A percentile compares a stretch with the other conserved stretches of the same genome.
phyloP scores from a whole-genome alignment of 2,329 filamentous ascomycete species.

The Calonectria pseudoreteaudii region DNA sequence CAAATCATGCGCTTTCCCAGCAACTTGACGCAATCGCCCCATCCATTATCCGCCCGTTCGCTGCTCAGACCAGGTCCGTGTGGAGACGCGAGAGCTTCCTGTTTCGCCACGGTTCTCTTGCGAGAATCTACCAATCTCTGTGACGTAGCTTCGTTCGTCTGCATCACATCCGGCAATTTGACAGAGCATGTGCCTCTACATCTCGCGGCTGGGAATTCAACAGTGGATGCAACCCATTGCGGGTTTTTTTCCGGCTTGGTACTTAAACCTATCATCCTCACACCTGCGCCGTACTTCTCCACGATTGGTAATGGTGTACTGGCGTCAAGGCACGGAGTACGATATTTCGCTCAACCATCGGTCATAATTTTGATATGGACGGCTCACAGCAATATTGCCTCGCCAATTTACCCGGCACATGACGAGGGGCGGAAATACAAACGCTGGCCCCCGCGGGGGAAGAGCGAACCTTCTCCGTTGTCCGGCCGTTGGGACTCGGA shows the following conservation, averaged over 20 bases:
- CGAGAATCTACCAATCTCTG: conserved; percentile 28
- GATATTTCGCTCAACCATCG: conserved; percentile 28
- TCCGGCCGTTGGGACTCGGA: conserved; percentile 16
- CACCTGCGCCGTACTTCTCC: conserved; percentile 16
- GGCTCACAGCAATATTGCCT: conserved; percentile 5
- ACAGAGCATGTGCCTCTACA: not conserved
- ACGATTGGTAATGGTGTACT: conserved; percentile 7
- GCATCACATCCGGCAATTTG: conserved; percentile 16
- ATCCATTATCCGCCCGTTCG: conserved; percentile 17
- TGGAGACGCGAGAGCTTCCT: conserved; percentile 11
- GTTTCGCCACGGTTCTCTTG: conserved; percentile 26
- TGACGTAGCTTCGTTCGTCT: conserved; percentile 38
- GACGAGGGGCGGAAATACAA: not conserved
- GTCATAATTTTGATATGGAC: conserved; percentile 7
- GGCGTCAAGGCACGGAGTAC: not conserved
- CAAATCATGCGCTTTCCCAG: conserved; percentile 15
- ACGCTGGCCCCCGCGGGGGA: conserved; percentile 2
- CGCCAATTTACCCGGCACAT: conserved; percentile 24
- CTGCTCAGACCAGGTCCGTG: conserved; percentile 15
- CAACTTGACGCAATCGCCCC: conserved; percentile 22
- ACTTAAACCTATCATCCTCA: conserved; percentile 1
- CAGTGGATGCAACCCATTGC: not conserved
- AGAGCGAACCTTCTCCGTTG: conserved; percentile 15
- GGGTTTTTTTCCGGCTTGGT: conserved; percentile 13
- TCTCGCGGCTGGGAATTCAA: not conserved